These are phyloP conservation scores for Aureobasidium sp. DNA, from an alignment of 2,329 filamentous ascomycete genomes.

Conservation along the genomic window DNA sequence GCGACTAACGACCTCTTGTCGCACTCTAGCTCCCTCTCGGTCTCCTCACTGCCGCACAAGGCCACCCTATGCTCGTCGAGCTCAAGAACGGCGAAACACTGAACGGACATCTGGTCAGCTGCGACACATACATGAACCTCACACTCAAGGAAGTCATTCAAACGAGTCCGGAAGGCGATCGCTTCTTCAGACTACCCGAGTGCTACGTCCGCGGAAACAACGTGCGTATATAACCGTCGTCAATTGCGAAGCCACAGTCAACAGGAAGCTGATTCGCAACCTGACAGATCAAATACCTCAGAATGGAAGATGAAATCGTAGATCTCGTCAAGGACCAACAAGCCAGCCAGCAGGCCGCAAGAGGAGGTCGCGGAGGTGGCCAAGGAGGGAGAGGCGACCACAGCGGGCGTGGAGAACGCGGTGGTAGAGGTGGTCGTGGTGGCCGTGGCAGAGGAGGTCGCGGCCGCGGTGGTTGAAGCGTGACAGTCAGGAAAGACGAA, in stretches of 20 bases:
- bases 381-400: conserved; percentile 45
- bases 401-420: conserved; percentile 50
- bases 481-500: background rate
- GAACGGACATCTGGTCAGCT: conserved; percentile 91
- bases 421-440: conserved; percentile 50
- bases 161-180: conserved; percentile 90
- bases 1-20: conserved; percentile 12
- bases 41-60: conserved; percentile 89
- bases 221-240: conserved; percentile 45
- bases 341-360: conserved; percentile 52
- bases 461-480: conserved; percentile 32
- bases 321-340: conserved; percentile 91
- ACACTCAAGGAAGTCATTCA: conserved; percentile 96
- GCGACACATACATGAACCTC: conserved; percentile 99
- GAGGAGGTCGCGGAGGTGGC: conserved; percentile 57
- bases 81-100: conserved; percentile 96
- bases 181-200: conserved; percentile 85
- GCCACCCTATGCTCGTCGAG: conserved; percentile 96
- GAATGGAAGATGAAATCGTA: conserved; percentile 94
- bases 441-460: conserved; percentile 47
- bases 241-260: background rate
- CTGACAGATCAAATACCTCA: conserved; percentile 88
- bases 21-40: conserved; percentile 56
- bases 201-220: conserved; percentile 98
- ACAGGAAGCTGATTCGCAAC: conserved; percentile 2